Conservation (phyloP, 352 stramenopile genomes). For the Pythium plurisporium region DNA sequence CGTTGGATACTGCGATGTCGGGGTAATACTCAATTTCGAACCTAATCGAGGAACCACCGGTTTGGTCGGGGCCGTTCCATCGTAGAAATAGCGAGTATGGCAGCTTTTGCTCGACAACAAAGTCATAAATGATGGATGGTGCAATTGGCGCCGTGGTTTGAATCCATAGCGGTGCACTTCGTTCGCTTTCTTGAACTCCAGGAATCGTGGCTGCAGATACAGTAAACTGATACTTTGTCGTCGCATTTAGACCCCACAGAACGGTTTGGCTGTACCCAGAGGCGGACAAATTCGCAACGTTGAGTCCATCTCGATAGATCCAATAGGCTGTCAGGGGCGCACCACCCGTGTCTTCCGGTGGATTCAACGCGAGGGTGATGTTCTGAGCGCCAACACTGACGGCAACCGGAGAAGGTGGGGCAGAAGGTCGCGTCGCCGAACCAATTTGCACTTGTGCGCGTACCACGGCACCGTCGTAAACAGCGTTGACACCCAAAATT, state of each 20-base stretch:
- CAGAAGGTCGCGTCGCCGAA: conserved; percentile 20
- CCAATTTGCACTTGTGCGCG: conserved; percentile 23
- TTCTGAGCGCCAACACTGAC: conserved; percentile 26
- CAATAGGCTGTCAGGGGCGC: conserved; percentile 26
- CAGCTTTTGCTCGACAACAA: conserved; percentile 18
- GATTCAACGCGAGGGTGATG: conserved; percentile 29
- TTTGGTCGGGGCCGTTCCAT: conserved; percentile 38
- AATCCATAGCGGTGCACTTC: conserved; percentile 24
- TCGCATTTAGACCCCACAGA: conserved; percentile 27
- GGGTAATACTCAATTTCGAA: conserved; percentile 38
- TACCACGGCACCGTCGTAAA: conserved; percentile 13
- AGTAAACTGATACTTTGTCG: conserved; percentile 30
- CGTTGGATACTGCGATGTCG: neutral
- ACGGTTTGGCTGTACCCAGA: conserved; percentile 20
- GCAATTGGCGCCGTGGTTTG: conserved; percentile 28
- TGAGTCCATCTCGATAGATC: conserved; percentile 42
- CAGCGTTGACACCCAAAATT: conserved; percentile 26
- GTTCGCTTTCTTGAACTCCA: conserved; percentile 29
- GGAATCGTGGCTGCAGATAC: conserved; percentile 26
- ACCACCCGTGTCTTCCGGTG: conserved; percentile 36
- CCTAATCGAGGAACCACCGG: conserved; percentile 31
- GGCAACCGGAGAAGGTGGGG: conserved; percentile 24
- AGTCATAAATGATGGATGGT: conserved; percentile 34
- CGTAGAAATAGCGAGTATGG: conserved; percentile 32
- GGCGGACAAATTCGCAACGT: conserved; percentile 18